Percentiles rank a stretch among this genome's conserved stretches.
phyloP scores from a whole-genome alignment of 805 yeast genomes.

The Starmerella vaccinii region DNA sequence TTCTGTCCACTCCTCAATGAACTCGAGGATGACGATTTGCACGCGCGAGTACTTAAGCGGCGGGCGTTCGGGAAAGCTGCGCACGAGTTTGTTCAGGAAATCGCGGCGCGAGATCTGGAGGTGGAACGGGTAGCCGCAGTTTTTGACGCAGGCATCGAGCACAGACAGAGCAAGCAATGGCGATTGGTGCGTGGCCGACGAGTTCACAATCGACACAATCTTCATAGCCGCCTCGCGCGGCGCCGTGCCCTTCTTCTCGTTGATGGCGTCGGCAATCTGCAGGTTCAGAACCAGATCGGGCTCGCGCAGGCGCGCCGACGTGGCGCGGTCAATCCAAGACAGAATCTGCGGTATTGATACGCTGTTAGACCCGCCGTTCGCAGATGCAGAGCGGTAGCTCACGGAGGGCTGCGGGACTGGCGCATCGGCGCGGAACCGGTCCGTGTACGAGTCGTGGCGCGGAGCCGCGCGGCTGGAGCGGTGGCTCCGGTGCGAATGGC shows the following conservation, averaged over 20 bases:
- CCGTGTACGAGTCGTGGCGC: constrained; percentile 18
- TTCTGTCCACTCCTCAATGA: constrained; percentile 94
- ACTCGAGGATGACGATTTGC: constrained; percentile 75
- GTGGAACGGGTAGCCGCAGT: constrained; percentile 96
- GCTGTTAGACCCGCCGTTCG: not conserved
- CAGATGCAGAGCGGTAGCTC: not conserved
- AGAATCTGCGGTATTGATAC: constrained; percentile 15
- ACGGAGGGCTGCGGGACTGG: constrained; percentile 12
- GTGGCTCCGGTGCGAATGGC: not conserved
- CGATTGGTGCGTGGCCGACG: constrained; percentile 68
- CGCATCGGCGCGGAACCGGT: constrained; percentile 25
- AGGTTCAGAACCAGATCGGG: constrained; percentile 82
- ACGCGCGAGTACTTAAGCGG: constrained; percentile 73
- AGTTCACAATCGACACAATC: constrained; percentile 67
- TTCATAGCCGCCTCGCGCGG: constrained; percentile 90
- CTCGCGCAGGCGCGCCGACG: constrained; percentile 68
- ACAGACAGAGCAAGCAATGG: constrained; percentile 65
- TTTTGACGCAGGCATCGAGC: constrained; percentile 85
- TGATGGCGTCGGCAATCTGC: constrained; percentile 87
- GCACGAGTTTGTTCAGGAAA: constrained; percentile 84
- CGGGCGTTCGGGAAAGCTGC: constrained; percentile 89
- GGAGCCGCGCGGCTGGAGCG: not conserved
- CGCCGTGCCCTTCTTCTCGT: constrained; percentile 79
- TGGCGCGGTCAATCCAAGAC: constrained; percentile 56
- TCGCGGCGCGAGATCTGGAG: constrained; percentile 91